Conservation (phyloP, 2,329 filamentous ascomycete species). For the Cordyceps pruinosa region DNA sequence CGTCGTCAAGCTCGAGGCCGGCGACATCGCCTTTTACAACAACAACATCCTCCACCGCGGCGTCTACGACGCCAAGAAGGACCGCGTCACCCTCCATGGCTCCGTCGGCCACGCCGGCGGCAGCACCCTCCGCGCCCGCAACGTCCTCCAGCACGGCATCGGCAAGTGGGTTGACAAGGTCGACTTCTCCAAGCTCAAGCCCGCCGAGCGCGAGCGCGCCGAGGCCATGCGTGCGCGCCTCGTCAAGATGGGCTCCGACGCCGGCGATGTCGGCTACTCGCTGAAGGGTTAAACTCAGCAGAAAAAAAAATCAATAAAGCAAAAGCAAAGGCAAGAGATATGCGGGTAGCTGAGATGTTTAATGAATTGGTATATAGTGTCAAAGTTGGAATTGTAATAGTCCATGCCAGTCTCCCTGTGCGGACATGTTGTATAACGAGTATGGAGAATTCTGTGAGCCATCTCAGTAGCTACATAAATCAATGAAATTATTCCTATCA, state of each 20-base stretch:
- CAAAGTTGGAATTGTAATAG: not conserved
- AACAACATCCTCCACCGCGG: constrained; percentile 80
- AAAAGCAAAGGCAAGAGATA: not conserved
- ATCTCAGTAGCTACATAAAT: not conserved
- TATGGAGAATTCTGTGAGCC: not conserved
- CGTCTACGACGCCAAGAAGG: constrained; percentile 50
- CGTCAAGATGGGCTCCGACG: constrained; percentile 53
- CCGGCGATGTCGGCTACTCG: constrained; percentile 58
- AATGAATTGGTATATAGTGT: not conserved
- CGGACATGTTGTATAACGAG: not conserved
- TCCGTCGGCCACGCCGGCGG: constrained; percentile 57
- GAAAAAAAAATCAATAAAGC: not conserved
- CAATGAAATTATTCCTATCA: not conserved
- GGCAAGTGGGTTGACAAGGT: constrained; percentile 57
- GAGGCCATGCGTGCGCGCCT: constrained; percentile 58
- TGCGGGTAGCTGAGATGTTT: too few relatives aligned
- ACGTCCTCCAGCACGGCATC: constrained; percentile 69
- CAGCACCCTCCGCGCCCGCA: constrained; percentile 53
- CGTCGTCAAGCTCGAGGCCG: constrained; percentile 59
- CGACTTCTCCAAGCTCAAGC: constrained; percentile 44
- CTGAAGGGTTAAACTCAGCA: constrained; percentile 39
- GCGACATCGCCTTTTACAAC: constrained; percentile 82
- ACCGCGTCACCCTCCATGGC: constrained; percentile 66
- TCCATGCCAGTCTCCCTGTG: not conserved
- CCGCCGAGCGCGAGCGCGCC: constrained; percentile 41